These are phyloP conservation scores for Fusarium sp. DNA, from an alignment of 2,329 filamentous ascomycete genomes.

Conservation along the genomic window DNA sequence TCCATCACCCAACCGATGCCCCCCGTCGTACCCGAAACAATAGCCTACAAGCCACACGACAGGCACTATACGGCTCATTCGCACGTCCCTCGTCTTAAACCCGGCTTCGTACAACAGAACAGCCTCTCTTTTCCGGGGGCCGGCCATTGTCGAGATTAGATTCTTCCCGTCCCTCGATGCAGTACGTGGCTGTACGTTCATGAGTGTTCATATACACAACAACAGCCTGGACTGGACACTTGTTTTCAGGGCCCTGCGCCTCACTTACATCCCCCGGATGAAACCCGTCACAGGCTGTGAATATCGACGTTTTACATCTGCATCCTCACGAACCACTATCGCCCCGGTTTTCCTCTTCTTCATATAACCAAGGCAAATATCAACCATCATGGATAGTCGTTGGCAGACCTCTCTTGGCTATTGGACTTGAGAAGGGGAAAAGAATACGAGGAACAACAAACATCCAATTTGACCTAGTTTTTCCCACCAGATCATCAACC, in stretches of 20 bases:
- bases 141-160: conserved; percentile 38
- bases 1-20: conserved; percentile 11
- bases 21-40: conserved; percentile 40
- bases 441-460: conserved; percentile 36
- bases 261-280: conserved; percentile 6
- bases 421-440: conserved; percentile 31
- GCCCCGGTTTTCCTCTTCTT: not conserved
- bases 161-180: conserved; percentile 42
- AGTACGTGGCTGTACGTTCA: conserved; percentile 2
- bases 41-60: conserved; percentile 37
- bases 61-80: conserved; percentile 4
- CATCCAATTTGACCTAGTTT: conserved; percentile 14
- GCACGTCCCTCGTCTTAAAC: conserved; percentile 29
- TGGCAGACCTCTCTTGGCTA: conserved; percentile 9
- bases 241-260: conserved; percentile 17
- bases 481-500: conserved; percentile 20
- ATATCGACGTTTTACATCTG: not conserved
- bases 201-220: not conserved
- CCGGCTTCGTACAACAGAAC: conserved; percentile 33
- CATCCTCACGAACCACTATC: conserved; percentile 1
- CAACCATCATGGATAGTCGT: conserved; percentile 4
- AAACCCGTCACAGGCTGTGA: not conserved
- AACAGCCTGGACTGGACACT: conserved; percentile 15
- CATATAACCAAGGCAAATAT: not conserved
- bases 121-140: conserved; percentile 11